A percentile compares a stretch with the other conserved stretches of the same genome.
phyloP scores from a whole-genome alignment of 495 filamentous ascomycete genomes.

The Apiosordaria backusii region DNA sequence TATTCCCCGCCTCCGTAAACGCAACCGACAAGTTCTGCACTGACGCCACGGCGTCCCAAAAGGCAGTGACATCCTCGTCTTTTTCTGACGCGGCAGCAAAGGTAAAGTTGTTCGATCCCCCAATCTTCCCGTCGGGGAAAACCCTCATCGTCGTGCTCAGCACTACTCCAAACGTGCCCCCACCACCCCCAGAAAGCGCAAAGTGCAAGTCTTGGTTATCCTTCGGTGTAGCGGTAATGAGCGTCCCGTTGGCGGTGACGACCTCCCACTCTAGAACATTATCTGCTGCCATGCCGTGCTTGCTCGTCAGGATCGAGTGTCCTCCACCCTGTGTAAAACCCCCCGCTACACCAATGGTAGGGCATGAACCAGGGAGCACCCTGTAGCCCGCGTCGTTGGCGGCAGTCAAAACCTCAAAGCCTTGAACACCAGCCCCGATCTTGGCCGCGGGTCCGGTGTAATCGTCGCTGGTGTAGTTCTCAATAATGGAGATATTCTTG shows the following conservation, averaged over 20 bases:
- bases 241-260: not conserved
- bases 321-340: not conserved
- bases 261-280: conserved; percentile 2
- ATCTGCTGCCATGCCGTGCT: not conserved
- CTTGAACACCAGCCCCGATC: not conserved
- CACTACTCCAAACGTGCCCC: not conserved
- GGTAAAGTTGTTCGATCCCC: not conserved
- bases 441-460: not conserved
- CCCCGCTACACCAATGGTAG: not conserved
- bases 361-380: not conserved
- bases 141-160: not conserved
- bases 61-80: not conserved
- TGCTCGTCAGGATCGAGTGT: not conserved
- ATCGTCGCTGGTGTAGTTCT: not conserved
- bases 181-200: not conserved
- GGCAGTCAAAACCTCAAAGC: not conserved
- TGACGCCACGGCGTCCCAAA: not conserved
- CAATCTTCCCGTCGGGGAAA: not conserved
- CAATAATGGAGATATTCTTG: not conserved
- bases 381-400: not conserved
- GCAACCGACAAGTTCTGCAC: not conserved
- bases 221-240: not conserved
- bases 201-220: not conserved
- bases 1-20: not conserved
- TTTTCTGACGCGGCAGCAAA: not conserved